Conservation (phyloP, 192 early-diverging fungal genomes). For the Coemansia sp. region DNA sequence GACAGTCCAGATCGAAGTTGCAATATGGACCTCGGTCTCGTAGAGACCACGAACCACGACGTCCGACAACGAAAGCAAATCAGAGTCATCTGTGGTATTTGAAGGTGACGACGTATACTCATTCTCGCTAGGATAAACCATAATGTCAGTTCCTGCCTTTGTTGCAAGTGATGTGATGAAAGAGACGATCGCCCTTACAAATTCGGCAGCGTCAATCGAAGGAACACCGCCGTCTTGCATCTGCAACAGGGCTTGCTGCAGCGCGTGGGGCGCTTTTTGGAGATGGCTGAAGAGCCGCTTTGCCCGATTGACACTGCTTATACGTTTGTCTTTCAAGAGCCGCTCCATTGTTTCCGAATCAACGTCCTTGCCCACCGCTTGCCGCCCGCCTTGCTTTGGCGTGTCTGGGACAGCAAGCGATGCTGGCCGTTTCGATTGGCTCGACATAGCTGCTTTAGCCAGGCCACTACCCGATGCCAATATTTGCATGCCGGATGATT, state of each 20-base stretch:
- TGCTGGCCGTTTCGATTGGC: neutral
- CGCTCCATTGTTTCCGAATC: constrained; percentile 20
- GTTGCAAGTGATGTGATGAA: constrained; percentile 1
- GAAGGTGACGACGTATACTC: neutral
- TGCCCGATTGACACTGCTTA: constrained; percentile 23
- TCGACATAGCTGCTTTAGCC: neutral
- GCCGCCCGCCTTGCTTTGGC: neutral
- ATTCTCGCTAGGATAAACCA: neutral
- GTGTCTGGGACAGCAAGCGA: neutral
- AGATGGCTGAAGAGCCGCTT: constrained; percentile 18
- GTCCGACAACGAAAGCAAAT: neutral
- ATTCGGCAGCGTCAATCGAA: constrained; percentile 5
- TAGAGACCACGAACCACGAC: constrained; percentile 17
- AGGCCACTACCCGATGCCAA: neutral
- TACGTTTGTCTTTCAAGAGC: constrained; percentile 26
- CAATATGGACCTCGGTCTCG: constrained; percentile 19
- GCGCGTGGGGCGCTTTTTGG: constrained; percentile 15
- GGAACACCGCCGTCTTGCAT: constrained; percentile 14
- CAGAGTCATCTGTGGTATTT: no score
- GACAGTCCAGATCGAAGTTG: constrained; percentile 32
- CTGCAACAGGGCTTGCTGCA: constrained; percentile 12
- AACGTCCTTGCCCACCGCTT: neutral
- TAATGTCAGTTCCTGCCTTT: neutral
- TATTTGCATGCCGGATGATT: neutral
- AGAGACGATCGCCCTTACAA: constrained; percentile 2